Evolutionary conservation across 495 filamentous ascomycete species (phyloP), one percentile per base, ranked within the genome.

Genomic region (Hypoxylon crocopeplum): DNA sequence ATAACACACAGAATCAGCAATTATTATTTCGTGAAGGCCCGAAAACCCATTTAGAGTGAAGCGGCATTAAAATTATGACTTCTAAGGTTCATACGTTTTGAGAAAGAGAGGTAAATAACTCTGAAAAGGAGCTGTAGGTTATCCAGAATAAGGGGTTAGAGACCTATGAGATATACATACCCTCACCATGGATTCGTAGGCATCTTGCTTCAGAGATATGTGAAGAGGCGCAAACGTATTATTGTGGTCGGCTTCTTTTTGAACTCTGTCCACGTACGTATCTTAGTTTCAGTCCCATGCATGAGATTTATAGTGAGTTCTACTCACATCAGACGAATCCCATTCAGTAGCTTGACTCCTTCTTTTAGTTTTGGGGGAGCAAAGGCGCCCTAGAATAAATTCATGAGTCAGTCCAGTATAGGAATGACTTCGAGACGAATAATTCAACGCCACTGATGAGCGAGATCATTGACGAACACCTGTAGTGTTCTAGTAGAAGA

Each of bases 201-300:
- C 59, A 2, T 70, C 46, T 16, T 65, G 72, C 0, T 66, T 55
- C 5, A 84, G 55, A 16, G 77, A 78, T 32, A 84, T 71, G 53
- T 77, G 62, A 36, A 70, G 51, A 3, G 80, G 78, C 7, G 75
- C 68, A 59, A 84, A 84, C 0, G 82, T 84, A 46, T 84, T 75
- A 8, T 66, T 61, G 11, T 84, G 69, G 16, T 72, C 45, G 5
- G 82, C 82, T 54, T 83, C 74, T 42, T 69, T 75, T 48, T 84
- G 82, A 17, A 83, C 68, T 37, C 81, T 84, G 49, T 2, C 16
- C 16, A 13, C 12, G 48, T 37, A 39, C 69, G 37, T 60, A 45
- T 49, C 24, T 58, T 34, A 22, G 2, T 34, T 24, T 17, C 19
- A 42, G 5, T 38, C 21, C 24, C 13, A 25, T 15, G 1, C 11